phyloP scores from a whole-genome alignment of 73 alveolate genomes.

The Paramecium sonneborni region DNA sequence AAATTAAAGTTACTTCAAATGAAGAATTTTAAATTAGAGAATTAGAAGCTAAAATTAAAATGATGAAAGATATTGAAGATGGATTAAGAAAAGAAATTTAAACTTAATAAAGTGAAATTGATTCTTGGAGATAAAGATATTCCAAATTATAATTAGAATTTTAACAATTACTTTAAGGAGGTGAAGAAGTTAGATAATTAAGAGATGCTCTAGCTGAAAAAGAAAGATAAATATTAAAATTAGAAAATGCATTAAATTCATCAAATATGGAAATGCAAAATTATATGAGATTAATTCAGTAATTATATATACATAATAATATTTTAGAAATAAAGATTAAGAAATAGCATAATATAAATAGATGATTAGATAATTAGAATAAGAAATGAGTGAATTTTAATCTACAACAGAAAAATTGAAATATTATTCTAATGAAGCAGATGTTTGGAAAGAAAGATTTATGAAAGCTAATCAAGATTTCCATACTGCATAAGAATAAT shows the following conservation, averaged over 20 bases:
- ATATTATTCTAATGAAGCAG: background rate
- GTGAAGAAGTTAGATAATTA: constrained; percentile 48
- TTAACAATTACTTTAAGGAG: background rate
- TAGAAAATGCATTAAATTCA: background rate
- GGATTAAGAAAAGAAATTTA: background rate
- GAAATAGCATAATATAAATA: background rate
- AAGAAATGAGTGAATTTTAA: background rate
- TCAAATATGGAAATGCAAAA: constrained; percentile 3
- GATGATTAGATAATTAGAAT: background rate
- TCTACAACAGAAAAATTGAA: background rate
- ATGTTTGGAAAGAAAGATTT: constrained; percentile 46
- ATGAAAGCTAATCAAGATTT: constrained; percentile 35
- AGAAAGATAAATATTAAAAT: constrained; percentile 21
- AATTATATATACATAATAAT: background rate
- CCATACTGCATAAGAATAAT: background rate
- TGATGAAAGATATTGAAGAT: background rate
- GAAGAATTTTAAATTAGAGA: constrained; percentile 27
- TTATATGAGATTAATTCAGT: background rate
- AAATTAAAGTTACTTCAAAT: background rate
- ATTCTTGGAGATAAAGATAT: constrained; percentile 42
- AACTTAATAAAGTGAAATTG: constrained; percentile 15
- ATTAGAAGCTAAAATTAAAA: constrained; percentile 1
- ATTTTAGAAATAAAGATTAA: background rate
- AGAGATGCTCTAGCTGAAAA: constrained; percentile 40
- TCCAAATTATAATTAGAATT: constrained; percentile 1